Conservation (phyloP, 1,284 basidiomycete genomes). For the Porphyrellus sp. region DNA sequence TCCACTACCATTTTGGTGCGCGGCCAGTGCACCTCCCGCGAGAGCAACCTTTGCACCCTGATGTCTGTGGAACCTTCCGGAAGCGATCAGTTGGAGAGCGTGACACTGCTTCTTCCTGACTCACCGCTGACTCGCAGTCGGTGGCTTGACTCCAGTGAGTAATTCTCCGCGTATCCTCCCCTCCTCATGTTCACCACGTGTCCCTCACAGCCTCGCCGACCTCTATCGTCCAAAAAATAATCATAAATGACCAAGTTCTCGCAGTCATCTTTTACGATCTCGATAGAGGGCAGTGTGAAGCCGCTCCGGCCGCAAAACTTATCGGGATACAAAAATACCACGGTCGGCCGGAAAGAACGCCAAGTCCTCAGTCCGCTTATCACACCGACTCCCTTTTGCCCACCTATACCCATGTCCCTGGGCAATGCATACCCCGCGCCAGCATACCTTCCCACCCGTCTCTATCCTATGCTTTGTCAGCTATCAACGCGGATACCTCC, state of each 20-base stretch:
- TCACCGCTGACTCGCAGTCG: conserved; percentile 59
- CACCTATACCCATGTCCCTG: conserved; percentile 33
- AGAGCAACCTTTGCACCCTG: conserved; percentile 45
- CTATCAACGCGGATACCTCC: conserved; percentile 31
- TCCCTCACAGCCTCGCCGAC: conserved; percentile 44
- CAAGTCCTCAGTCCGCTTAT: conserved; percentile 31
- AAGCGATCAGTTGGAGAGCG: conserved; percentile 39
- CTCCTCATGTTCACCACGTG: conserved; percentile 31
- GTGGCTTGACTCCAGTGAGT: conserved; percentile 54
- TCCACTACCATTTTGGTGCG: conserved; percentile 57
- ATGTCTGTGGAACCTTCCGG: conserved; percentile 36
- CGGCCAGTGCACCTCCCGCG: conserved; percentile 47
- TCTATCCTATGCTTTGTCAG: conserved; percentile 36
- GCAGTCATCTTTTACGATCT: conserved; percentile 66
- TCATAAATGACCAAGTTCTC: conserved; percentile 58
- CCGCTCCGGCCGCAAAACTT: conserved; percentile 57
- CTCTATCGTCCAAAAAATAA: conserved; percentile 63
- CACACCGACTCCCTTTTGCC: conserved; percentile 33
- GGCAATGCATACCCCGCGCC: conserved; percentile 38
- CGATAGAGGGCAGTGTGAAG: conserved; percentile 48
- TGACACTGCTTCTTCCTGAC: conserved; percentile 57
- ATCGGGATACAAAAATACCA: conserved; percentile 52
- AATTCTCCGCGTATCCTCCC: conserved; percentile 30
- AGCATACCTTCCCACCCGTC: conserved; percentile 32
- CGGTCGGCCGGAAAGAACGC: conserved; percentile 33